A percentile compares a stretch with the other conserved stretches of the same genome.
Conservation (phyloP, 2,329 filamentous ascomycete species). For the Coniochaeta sp. region DNA sequence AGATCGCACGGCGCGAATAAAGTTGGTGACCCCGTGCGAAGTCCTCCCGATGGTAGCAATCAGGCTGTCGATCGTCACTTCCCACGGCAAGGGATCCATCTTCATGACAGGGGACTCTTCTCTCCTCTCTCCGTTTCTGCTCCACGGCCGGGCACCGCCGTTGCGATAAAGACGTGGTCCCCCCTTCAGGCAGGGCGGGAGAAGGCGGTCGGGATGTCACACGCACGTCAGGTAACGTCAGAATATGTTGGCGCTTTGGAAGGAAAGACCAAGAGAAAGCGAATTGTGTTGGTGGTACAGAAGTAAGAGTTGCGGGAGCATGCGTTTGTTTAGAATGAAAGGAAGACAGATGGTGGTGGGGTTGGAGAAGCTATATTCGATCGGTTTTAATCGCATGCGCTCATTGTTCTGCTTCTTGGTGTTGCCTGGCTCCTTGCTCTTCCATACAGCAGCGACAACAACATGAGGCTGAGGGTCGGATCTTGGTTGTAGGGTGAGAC, state of each 20-base stretch:
- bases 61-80: slow-evolving; percentile 12
- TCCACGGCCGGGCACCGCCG: not conserved
- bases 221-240: not conserved
- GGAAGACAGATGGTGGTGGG: not conserved
- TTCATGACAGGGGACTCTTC: not conserved
- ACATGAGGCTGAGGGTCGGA: slow-evolving; percentile 1
- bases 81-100: not conserved
- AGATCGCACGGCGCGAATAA: slow-evolving; percentile 16
- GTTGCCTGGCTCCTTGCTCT: too few species aligned
- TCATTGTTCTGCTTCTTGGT: not conserved
- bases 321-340: not conserved
- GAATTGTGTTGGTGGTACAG: not conserved
- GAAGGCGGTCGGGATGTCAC: not conserved
- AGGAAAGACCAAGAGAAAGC: not conserved
- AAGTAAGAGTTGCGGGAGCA: not conserved
- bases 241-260: not conserved
- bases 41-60: slow-evolving; percentile 15
- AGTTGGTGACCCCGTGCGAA: slow-evolving; percentile 15
- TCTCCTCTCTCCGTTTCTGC: not conserved
- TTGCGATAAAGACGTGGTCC: not conserved
- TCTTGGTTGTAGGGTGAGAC: slow-evolving; percentile 1
- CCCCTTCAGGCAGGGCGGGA: not conserved
- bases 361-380: not conserved
- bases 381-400: not conserved
- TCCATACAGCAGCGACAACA: too few species aligned